Percentiles rank a stretch among this genome's conserved stretches.
Conservation (phyloP, 306 rosid species). For the Trifolium fragiferum region DNA sequence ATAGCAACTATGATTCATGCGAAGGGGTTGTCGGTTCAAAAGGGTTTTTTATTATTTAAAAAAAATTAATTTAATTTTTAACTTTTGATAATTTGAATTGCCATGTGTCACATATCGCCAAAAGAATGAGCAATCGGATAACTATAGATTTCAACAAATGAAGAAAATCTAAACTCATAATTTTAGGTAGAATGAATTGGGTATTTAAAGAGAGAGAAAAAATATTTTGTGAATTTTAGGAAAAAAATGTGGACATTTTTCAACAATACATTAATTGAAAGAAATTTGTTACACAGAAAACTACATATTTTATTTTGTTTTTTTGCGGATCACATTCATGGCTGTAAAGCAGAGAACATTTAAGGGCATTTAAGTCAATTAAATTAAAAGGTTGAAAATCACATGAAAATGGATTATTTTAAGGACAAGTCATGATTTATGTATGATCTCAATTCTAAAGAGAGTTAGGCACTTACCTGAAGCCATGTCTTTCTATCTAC, state of each 20-base stretch:
- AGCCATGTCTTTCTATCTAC: constrained; percentile 59
- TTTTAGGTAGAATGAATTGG: neutral
- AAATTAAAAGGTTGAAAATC: constrained; percentile 16
- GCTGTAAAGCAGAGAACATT: constrained; percentile 17
- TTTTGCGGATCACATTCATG: constrained; percentile 24
- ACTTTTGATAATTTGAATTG: no score
- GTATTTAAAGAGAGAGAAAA: neutral
- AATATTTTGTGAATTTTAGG: neutral
- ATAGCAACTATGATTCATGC: no score
- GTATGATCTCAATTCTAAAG: neutral
- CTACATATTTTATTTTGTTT: neutral
- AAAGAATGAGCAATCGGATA: no score
- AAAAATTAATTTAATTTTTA: no score
- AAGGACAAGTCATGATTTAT: neutral
- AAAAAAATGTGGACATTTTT: neutral
- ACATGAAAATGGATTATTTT: constrained; percentile 22
- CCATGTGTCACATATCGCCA: no score
- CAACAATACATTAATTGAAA: constrained; percentile 14
- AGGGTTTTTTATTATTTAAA: no score
- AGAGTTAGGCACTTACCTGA: neutral
- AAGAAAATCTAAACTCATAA: no score
- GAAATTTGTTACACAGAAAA: constrained; percentile 2
- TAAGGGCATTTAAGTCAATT: constrained; percentile 41
- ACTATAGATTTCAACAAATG: no score
- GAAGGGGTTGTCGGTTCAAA: no score